These are phyloP conservation scores for Naganishia sp. DNA, from an alignment of 1,284 basidiomycete genomes.

Conservation along the genomic window DNA sequence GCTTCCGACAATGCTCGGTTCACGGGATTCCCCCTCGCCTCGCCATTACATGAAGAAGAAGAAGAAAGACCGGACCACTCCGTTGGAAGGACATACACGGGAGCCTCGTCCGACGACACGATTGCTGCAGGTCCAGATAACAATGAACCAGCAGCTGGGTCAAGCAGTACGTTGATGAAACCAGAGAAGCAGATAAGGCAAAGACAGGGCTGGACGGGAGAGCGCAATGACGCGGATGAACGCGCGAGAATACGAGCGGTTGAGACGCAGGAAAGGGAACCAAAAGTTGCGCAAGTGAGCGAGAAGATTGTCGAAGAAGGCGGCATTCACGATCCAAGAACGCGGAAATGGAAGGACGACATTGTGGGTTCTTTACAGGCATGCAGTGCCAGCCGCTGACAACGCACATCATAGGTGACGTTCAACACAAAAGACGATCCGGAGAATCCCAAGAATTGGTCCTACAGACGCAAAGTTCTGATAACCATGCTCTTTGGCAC, in stretches of 20 bases:
- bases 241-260: slow-evolving; percentile 10
- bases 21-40: slow-evolving; percentile 60
- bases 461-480: slow-evolving; percentile 62
- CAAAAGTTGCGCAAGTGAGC: not conserved
- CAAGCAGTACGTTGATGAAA: not conserved
- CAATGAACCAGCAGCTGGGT: not conserved
- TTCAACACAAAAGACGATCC: slow-evolving; percentile 68
- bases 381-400: not conserved
- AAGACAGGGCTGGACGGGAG: slow-evolving; percentile 11
- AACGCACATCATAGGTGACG: slow-evolving; percentile 53
- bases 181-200: slow-evolving; percentile 5
- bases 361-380: slow-evolving; percentile 24
- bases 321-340: slow-evolving; percentile 21
- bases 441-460: slow-evolving; percentile 70
- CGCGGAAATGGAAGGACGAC: slow-evolving; percentile 32
- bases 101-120: slow-evolving; percentile 1
- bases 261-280: slow-evolving; percentile 5
- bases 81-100: not conserved
- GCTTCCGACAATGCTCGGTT: slow-evolving; percentile 44
- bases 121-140: not conserved
- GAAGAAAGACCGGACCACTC: slow-evolving; percentile 14
- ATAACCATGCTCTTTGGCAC: slow-evolving; percentile 67
- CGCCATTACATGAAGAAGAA: slow-evolving; percentile 26
- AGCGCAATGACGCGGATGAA: slow-evolving; percentile 13
- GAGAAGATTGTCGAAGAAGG: slow-evolving; percentile 16